Evolutionary conservation across 768 basidiomycete genomes (phyloP).

Genomic region (Auricularia sp.): DNA sequence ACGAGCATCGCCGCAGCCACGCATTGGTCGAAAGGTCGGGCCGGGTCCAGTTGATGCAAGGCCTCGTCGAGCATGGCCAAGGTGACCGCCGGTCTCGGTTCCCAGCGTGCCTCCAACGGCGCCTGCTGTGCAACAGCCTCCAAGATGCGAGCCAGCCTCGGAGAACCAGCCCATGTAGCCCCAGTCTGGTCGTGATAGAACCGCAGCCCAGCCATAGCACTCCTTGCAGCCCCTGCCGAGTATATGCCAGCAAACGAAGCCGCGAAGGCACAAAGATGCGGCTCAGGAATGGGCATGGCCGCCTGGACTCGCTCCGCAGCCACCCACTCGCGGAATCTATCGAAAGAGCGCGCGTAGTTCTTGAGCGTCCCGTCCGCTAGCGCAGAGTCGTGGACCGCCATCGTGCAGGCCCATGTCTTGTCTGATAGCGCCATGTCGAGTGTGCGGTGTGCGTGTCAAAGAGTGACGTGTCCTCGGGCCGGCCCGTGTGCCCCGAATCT

Average conservation of each 20-base stretch:
- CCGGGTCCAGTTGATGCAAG: no score
- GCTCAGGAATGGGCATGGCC: not conserved
- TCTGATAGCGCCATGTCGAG: not conserved
- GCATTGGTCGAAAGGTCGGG: no score
- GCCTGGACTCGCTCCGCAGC: not conserved
- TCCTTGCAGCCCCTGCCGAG: not conserved
- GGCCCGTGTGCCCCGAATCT: not conserved
- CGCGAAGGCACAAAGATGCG: not conserved
- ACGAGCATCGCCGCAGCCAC: no score
- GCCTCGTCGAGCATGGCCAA: constrained; percentile 1
- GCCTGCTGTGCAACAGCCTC: not conserved
- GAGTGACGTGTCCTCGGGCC: not conserved
- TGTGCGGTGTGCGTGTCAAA: no score
- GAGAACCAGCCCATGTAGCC: not conserved
- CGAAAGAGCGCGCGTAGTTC: not conserved
- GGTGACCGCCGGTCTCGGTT: constrained; percentile 22
- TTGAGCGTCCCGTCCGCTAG: not conserved
- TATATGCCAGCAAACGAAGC: not conserved
- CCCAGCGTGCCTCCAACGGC: not conserved
- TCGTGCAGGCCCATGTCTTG: not conserved
- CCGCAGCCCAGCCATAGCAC: not conserved
- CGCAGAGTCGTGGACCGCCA: not conserved
- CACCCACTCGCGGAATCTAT: not conserved
- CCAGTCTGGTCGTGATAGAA: not conserved
- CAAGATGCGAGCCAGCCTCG: not conserved